phyloP scores from a whole-genome alignment of 139 green algal species.

The Chlamydomonas sp. region DNA sequence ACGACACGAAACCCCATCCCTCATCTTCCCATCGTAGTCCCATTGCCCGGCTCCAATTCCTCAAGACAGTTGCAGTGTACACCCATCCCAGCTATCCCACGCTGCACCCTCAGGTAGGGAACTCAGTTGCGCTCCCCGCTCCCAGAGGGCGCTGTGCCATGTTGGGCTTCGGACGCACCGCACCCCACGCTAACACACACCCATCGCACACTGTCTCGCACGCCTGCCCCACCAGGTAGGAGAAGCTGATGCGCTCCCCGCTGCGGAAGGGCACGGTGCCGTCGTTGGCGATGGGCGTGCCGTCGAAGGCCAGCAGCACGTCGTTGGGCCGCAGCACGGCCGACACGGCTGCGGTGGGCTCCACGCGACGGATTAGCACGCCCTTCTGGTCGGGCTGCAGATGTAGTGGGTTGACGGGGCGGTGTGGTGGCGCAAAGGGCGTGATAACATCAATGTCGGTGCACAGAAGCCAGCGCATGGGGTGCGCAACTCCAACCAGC shows the following conservation, averaged over 20 bases:
- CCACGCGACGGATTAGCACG: conserved; percentile 69
- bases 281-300: conserved; percentile 82
- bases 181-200: not conserved
- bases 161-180: conserved; percentile 17
- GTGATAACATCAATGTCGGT: too few species aligned
- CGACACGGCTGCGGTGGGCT: conserved; percentile 55
- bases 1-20: too few species aligned
- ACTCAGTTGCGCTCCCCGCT: not conserved
- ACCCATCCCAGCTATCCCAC: too few species aligned
- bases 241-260: conserved; percentile 94
- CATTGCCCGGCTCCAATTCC: too few species aligned
- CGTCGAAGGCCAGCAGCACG: conserved; percentile 90
- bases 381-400: conserved; percentile 65
- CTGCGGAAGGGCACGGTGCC: conserved; percentile 94
- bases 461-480: too few species aligned
- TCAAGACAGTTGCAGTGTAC: too few species aligned
- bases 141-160: not conserved
- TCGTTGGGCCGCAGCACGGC: conserved; percentile 62
- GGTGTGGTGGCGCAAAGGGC: too few species aligned
- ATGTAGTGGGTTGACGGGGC: not conserved
- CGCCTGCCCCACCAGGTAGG: conserved; percentile 84
- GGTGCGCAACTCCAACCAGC: too few species aligned
- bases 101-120: too few species aligned
- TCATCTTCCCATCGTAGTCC: too few species aligned
- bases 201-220: conserved; percentile 56